Base-by-base conservation (phyloP, 2,329 filamentous ascomycete species). In the Penicillium hordei region DNA sequence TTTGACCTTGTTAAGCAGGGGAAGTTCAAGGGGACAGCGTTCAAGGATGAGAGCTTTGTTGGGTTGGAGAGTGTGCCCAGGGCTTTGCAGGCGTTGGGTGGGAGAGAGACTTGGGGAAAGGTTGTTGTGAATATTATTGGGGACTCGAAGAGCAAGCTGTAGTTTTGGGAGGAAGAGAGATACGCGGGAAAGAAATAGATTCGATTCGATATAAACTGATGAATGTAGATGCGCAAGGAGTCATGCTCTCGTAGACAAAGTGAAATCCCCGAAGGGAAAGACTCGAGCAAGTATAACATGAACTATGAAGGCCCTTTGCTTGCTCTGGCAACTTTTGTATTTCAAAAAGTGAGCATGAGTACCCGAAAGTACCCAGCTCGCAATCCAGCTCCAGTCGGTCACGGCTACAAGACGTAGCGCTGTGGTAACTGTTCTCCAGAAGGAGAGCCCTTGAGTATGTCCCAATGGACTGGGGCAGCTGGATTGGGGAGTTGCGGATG, bases 31-130 rank as follows among this genome's bases (percentile, higher is more conserved):
- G 89, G 90, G 0, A 97, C 92, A 0, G 88, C 89, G 58, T 97
- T 91, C 71, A 87, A 84, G 2, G 92, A 96, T 70, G 84, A 87
- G 74, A 86, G 89, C 68, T 97, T 92, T 75, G 85, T 89, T 15
- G 93, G 93, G 0, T 76, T 97, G 54, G 91, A 96, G 67, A 87
- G 82, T 57, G 83, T 97, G 29, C 88, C 89, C 0, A 84, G 84
- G 60, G 93, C 93, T 0, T 74, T 97, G 68, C 81, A 88, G 67
- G 89, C 89, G 2, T 76, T 97, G 55, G 93, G 91, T 1, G 85
- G 86, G 1, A 82, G 93, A 59, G 90, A 89, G 50, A 96, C 92
- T 1, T 97, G 93, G 93, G 93, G 93, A 0, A 97, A 97, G 82
- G 93, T 97, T 0, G 91, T 97, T 1, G 88, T 97, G 21, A 91